Base-by-base conservation (phyloP, 2,329 filamentous ascomycete genomes). In the Myotisia sp. region DNA sequence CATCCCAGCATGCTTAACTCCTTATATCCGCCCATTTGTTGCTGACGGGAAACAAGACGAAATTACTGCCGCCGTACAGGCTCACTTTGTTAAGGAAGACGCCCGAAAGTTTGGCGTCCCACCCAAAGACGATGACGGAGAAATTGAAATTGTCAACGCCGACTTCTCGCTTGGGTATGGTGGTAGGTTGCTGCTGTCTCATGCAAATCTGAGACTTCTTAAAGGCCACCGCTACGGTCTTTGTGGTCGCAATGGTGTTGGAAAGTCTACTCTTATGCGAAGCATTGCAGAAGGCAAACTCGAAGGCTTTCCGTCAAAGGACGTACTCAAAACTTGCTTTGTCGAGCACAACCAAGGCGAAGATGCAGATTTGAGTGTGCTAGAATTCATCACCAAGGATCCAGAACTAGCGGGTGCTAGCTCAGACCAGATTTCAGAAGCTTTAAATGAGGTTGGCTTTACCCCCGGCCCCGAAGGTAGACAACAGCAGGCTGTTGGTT, bases 271-370 rank as follows among this genome's bases (percentile, higher is more conserved):
- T 1, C 71, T 98, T 38, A 95, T 98, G 90, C 82, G 84, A 55
- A 85, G 81, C 56, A 98, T 98, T 50, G 82, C 90, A 33, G 79
- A 79, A 39, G 87, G 86, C 52, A 98, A 98, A 68, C 71, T 98
- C 3, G 90, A 98, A 60, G 90, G 90, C 6, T 98, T 98, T 64
- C 90, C 90, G 23, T 68, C 84, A 10, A 85, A 90, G 55, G 85
- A 94, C 44, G 79, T 86, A 39, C 76, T 98, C 49, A 80, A 83
- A 49, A 95, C 87, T 7, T 95, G 87, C 63, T 98, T 95, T 53
- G 90, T 98, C 27, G 90, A 98, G 66, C 90, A 98, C 67, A 95
- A 95, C 64, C 87, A 98, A 62, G 90, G 90, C 37, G 90, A 95
- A 59, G 87, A 94, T 60, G 87, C 90, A 22, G 86, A 95, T 43